Conservation (phyloP, 192 early-diverging fungal genomes). For the Linnemannia elongata region DNA sequence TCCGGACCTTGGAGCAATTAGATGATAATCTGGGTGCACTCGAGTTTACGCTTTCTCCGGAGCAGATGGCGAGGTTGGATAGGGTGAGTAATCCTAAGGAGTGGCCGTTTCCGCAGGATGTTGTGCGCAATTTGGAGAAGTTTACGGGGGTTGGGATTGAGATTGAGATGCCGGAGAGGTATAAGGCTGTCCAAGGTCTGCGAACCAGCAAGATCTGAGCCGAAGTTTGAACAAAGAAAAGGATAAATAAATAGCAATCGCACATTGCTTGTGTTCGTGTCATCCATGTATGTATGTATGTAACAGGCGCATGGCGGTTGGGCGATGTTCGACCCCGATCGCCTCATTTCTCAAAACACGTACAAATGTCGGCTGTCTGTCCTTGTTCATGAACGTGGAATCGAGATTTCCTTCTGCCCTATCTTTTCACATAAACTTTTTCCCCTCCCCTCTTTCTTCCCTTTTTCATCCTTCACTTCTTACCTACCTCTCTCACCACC, state of each 20-base stretch:
- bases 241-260: background rate
- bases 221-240: background rate
- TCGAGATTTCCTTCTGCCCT: background rate
- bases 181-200: slow-evolving; percentile 19
- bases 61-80: slow-evolving; percentile 55
- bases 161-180: slow-evolving; percentile 35
- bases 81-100: slow-evolving; percentile 43
- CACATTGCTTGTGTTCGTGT: background rate
- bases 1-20: slow-evolving; percentile 44
- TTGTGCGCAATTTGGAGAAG: slow-evolving; percentile 23
- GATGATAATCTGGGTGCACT: slow-evolving; percentile 52
- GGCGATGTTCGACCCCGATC: slow-evolving; percentile 1
- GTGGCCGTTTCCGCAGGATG: slow-evolving; percentile 50
- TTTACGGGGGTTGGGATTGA: slow-evolving; percentile 24
- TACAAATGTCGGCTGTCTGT: background rate
- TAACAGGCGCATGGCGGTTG: background rate
- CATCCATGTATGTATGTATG: background rate
- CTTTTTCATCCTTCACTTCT: background rate
- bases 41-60: slow-evolving; percentile 50
- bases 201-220: slow-evolving; percentile 29
- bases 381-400: background rate
- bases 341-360: background rate
- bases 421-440: background rate
- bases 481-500: background rate
- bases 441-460: background rate